Evolutionary conservation across 805 yeast species (phyloP).

Genomic region (Hanseniaspora taiwanica): DNA sequence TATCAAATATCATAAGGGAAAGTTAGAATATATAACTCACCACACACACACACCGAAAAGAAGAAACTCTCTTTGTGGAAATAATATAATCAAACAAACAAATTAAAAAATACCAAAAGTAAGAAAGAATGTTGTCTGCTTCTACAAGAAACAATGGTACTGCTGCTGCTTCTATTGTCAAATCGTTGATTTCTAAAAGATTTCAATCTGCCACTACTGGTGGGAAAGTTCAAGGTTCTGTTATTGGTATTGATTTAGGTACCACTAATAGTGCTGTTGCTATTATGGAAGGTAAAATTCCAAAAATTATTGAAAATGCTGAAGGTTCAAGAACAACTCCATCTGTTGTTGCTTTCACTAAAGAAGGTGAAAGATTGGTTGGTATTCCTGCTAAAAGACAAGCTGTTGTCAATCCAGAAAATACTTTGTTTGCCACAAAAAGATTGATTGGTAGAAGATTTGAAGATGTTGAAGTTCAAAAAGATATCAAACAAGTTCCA

Average conservation of each 20-base stretch:
- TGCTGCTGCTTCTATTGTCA: not conserved
- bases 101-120: not conserved
- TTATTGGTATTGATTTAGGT: conserved; percentile 76
- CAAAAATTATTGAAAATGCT: conserved; percentile 65
- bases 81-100: no score
- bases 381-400: conserved; percentile 96
- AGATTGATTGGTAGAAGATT: conserved; percentile 89
- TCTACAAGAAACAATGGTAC: conserved; percentile 4
- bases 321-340: conserved; percentile 86
- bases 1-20: no score
- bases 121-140: conserved; percentile 2
- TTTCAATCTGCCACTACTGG: conserved; percentile 24
- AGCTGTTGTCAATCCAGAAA: conserved; percentile 87
- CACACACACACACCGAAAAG: no score
- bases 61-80: no score
- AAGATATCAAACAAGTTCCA: conserved; percentile 78
- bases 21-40: no score
- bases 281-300: conserved; percentile 53
- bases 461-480: conserved; percentile 80
- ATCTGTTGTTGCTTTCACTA: conserved; percentile 87
- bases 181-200: conserved; percentile 16
- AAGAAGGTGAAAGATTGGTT: conserved; percentile 80
- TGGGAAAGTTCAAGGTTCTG: conserved; percentile 30
- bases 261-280: conserved; percentile 87
- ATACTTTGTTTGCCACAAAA: conserved; percentile 89